Base-by-base conservation (phyloP, 1,284 basidiomycete species). In the Tylopilus sp. region DNA sequence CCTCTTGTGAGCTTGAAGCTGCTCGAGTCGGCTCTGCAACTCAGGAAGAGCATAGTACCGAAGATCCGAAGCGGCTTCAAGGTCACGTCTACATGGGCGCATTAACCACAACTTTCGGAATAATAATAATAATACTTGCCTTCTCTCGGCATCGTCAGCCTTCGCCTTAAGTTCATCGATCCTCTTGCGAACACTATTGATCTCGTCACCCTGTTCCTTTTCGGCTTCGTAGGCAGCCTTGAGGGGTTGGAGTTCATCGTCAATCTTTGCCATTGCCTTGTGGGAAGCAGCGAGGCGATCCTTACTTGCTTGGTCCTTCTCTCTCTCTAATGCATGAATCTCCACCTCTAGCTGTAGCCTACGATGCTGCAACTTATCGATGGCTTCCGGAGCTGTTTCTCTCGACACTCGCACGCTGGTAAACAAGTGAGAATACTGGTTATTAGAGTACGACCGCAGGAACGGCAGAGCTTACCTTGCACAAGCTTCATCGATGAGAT, bases 341-440 rank as follows among this genome's bases (percentile, higher is more conserved):
- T 97, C 96, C 33, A 99, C 89, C 67, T 98, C 91, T 41, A 99
- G 79, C 63, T 97, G 91, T 37, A 99, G 82, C 68, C 93, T 94
- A 51, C 81, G 81, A 29, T 94, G 84, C 66, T 97, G 92, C n/a
- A 99, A 79, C 59, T 88, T 86, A 71, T 99, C 96, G 61, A 99
- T 92, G 3, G 82, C 89, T 71, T 98, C 96, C 0, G 96, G 96
- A 50, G 91, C 83, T 0, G 95, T 98, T 71, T 98, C 96, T 31
- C 92, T 84, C 19, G 92, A 92, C 29, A 98, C 91, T 52, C 94
- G 88, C 41, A 96, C 94, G 64, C 84, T 80, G 61, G n/a, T 25
- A 46, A 13, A 64, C 57, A 43, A 21, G 13, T 21, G 36, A 46
- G 12, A 64, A 58, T 44, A 23, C 13, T 23, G 36, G 18, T 34